Base-by-base conservation (phyloP, 805 yeast species). In the Wickerhamomyces chaumierensis region DNA sequence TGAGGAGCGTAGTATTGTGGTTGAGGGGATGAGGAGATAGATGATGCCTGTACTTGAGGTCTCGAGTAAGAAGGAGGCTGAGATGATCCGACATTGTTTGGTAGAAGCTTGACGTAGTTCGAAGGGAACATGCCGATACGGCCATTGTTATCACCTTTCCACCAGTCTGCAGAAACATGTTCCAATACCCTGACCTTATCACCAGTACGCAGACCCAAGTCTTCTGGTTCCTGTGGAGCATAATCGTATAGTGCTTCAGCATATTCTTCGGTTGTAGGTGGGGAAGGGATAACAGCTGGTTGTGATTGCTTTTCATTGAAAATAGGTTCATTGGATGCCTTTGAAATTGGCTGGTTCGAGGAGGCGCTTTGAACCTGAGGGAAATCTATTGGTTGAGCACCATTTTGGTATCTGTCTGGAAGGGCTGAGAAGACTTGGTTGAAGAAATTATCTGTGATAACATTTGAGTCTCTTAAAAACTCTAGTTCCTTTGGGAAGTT, bases 71-170 rank as follows among this genome's bases (percentile, higher is more conserved):
- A 15, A 40, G 37, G 2, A 28, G 19, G n/a, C n/a, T n/a, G 17
- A 16, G 41, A 29, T 21, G 43, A 42, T 48, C 34, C 38, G 25
- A 23, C 39, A 29, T 39, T 27, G 13, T 37, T 35, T n/a, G 35
- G 36, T 36, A 36, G 19, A 20, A 38, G 40, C 55, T 68, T 69
- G 36, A 87, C 95, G 53, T 92, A 90, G 56, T 85, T 85, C 2
- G 90, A 65, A 8, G 98, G 98, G 64, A 92, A 88, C 53, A 88
- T 78, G 33, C 97, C 98, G 7, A 71, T 69, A 25, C 59, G 57
- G 5, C 74, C 72, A 42, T 73, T 69, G 34, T 68, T 56, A 15
- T 64, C 62, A 35, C 98, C 98, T 54, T 74, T 81, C 83, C 92
- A 87, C 98, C 98, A 90, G 53, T 87, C 90, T 31, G 72, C 69